A percentile compares a stretch with the other conserved stretches of the same genome.
These are phyloP conservation scores for Closterium sp. DNA, from an alignment of 139 green algal genomes.

Conservation along the genomic window DNA sequence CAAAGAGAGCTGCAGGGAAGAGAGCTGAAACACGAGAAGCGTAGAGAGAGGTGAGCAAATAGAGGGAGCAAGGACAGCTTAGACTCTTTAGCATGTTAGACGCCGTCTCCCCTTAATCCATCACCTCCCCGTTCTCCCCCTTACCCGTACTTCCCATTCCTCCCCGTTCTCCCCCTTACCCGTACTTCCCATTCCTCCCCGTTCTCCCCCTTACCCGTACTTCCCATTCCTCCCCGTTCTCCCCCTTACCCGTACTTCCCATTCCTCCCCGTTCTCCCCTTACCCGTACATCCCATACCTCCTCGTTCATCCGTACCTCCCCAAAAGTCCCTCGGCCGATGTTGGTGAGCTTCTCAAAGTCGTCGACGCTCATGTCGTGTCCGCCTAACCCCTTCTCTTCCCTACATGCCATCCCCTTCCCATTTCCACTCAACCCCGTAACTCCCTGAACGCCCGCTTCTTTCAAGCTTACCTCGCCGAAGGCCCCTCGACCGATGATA, in stretches of 20 bases:
- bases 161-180: not conserved
- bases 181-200: not conserved
- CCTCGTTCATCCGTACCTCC: conserved; percentile 31
- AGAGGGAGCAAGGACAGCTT: too few species aligned
- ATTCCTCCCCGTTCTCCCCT: not conserved
- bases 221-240: not conserved
- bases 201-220: not conserved
- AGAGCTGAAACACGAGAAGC: too few species aligned
- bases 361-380: conserved; percentile 73
- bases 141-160: not conserved
- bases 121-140: not conserved
- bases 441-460: too few species aligned
- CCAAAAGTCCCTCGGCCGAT: conserved; percentile 96
- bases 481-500: conserved; percentile 94
- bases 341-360: conserved; percentile 94
- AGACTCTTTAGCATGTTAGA: not conserved
- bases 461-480: too few species aligned
- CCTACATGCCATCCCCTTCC: too few species aligned
- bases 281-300: not conserved
- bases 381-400: conserved; percentile 11
- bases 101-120: not conserved
- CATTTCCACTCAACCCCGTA: too few species aligned
- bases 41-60: too few species aligned
- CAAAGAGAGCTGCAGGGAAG: too few species aligned
- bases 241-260: not conserved